These are phyloP conservation scores for Jimgerdemannia flammicorona DNA, from an alignment of 192 early-diverging fungal genomes.

Conservation along the genomic window DNA sequence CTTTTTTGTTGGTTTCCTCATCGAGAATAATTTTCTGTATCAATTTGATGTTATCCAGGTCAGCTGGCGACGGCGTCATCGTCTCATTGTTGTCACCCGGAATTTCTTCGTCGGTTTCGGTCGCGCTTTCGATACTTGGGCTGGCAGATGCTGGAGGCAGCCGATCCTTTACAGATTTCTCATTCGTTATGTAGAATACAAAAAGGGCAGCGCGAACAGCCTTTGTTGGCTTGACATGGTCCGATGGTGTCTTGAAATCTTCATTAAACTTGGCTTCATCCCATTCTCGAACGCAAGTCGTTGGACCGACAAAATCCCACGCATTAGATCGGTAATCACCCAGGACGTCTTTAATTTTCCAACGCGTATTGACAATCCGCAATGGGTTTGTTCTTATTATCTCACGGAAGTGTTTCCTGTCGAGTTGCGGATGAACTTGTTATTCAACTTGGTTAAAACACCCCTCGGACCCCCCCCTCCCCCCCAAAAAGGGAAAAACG, in stretches of 20 bases:
- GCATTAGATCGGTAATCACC: neutral
- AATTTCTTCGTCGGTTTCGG: neutral
- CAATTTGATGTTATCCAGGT: neutral
- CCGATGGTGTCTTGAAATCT: neutral
- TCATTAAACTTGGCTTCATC: neutral
- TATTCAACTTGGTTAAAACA: neutral
- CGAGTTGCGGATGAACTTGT: neutral
- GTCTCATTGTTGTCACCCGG: neutral
- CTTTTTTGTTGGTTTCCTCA: neutral
- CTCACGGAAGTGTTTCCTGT: neutral
- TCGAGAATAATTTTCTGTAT: neutral
- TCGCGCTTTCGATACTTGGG: neutral
- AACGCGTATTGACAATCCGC: neutral
- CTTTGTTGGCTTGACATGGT: neutral
- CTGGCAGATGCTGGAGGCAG: neutral
- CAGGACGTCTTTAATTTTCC: neutral
- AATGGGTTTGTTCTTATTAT: neutral
- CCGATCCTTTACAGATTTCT: neutral
- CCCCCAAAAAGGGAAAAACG: too few relatives aligned
- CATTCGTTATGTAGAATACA: neutral
- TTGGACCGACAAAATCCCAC: neutral
- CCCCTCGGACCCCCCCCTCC: neutral
- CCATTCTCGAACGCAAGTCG: neutral
- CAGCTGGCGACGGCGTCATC: neutral
- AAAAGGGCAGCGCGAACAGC: neutral